These are phyloP conservation scores for Yamadazyma sp. DNA, from an alignment of 1,139 yeast species.

Conservation along the genomic window DNA sequence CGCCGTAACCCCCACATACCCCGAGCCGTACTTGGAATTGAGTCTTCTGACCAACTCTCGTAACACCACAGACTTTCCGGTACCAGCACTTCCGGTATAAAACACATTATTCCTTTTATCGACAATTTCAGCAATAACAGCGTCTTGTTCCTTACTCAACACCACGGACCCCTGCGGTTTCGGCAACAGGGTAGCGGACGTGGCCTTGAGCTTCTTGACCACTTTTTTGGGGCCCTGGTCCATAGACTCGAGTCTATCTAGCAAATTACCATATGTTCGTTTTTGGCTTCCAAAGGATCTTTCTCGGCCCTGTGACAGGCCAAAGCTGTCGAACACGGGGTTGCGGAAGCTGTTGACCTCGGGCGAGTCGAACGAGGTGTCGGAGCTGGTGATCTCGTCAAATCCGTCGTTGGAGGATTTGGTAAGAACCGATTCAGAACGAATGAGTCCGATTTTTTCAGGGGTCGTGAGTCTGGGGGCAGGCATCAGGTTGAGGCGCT, in stretches of 20 bases:
- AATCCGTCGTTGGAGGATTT: conserved; percentile 22
- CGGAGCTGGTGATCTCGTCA: conserved; percentile 28
- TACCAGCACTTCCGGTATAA: conserved; percentile 83
- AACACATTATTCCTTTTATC: conserved; percentile 55
- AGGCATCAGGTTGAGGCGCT: not conserved
- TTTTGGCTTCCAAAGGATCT: conserved; percentile 1
- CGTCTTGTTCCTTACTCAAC: conserved; percentile 61
- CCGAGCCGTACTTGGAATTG: conserved; percentile 37
- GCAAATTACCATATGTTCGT: conserved; percentile 6
- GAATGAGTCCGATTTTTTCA: conserved; percentile 16
- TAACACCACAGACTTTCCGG: conserved; percentile 79
- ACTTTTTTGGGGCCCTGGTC: conserved; percentile 3
- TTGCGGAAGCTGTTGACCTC: conserved; percentile 29
- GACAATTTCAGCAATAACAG: conserved; percentile 65
- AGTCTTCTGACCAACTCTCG: conserved; percentile 52
- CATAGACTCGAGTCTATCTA: conserved; percentile 9
- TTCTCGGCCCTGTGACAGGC: not conserved
- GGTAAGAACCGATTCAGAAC: conserved; percentile 23
- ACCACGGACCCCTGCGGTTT: conserved; percentile 3
- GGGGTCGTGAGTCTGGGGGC: conserved; percentile 17
- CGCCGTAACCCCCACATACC: conserved; percentile 77
- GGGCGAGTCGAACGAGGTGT: conserved; percentile 32
- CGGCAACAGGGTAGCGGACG: not conserved
- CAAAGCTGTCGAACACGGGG: conserved; percentile 12
- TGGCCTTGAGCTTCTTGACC: not conserved